Conservation (phyloP, 495 filamentous ascomycete species). For the Rusavskia elegans region DNA sequence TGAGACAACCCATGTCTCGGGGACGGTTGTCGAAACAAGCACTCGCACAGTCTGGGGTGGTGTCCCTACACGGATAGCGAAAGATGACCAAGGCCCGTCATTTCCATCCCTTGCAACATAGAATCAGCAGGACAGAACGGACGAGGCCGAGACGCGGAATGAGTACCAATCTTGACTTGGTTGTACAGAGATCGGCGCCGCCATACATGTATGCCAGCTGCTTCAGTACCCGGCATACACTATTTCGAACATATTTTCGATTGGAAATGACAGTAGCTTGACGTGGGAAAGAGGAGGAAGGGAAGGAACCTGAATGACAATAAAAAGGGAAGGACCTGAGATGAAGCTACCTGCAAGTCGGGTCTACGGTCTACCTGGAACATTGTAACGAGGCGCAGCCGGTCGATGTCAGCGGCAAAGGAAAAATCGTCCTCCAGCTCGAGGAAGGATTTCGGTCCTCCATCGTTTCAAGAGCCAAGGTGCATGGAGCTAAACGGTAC, state of each 20-base stretch:
- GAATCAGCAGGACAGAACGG: neutral
- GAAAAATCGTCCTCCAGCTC: too few species aligned
- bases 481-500: neutral
- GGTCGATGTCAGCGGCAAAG: neutral
- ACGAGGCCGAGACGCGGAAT: neutral
- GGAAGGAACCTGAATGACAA: neutral
- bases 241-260: neutral
- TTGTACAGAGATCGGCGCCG: neutral
- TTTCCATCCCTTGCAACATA: conserved; percentile 21
- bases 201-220: neutral
- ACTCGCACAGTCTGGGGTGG: conserved; percentile 21
- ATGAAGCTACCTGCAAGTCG: too few species aligned
- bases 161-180: neutral
- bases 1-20: conserved; percentile 20
- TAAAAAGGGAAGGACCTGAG: neutral
- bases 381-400: neutral
- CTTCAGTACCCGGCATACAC: too few species aligned
- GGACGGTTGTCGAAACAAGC: conserved; percentile 18
- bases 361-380: neutral
- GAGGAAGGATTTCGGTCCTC: too few species aligned
- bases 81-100: conserved; percentile 26
- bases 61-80: conserved; percentile 21
- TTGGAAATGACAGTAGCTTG: neutral
- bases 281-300: neutral
- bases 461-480: too few species aligned